phyloP scores from a whole-genome alignment of 768 basidiomycete genomes.

The Lactarius hatsudake region DNA sequence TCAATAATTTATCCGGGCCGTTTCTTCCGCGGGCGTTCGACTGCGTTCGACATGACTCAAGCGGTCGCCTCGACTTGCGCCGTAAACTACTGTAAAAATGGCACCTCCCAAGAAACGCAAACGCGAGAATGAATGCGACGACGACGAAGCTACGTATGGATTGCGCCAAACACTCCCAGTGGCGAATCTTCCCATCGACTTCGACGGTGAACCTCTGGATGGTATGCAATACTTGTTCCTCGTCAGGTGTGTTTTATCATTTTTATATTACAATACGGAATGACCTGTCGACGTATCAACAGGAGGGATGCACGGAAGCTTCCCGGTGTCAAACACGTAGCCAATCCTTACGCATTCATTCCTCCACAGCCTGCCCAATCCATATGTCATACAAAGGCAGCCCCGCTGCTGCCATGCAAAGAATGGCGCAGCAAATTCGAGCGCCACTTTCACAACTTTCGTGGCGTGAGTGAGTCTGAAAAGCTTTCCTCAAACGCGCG shows the following conservation, averaged over 20 bases:
- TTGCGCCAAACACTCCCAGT: conserved; percentile 72
- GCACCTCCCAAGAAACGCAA: conserved; percentile 49
- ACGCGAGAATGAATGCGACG: conserved; percentile 48
- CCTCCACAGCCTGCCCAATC: conserved; percentile 25
- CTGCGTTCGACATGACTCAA: neutral
- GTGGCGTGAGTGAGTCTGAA: conserved; percentile 51
- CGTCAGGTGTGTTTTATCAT: conserved; percentile 54
- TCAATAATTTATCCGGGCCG: conserved; percentile 7
- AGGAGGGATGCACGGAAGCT: conserved; percentile 71
- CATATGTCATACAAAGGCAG: conserved; percentile 29
- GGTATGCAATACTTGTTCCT: conserved; percentile 80
- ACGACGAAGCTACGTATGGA: conserved; percentile 59
- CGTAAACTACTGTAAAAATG: conserved; percentile 15
- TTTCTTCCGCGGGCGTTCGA: neutral
- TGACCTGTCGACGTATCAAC: conserved; percentile 5
- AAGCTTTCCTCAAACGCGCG: neutral
- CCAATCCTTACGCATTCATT: conserved; percentile 61
- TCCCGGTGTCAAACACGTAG: conserved; percentile 61
- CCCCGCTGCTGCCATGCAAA: conserved; percentile 52
- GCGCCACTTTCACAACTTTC: conserved; percentile 60
- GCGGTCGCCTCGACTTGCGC: neutral
- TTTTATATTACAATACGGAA: conserved; percentile 1
- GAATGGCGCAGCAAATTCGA: conserved; percentile 65
- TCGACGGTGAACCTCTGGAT: conserved; percentile 61
- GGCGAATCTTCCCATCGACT: conserved; percentile 72